Evolutionary conservation across 148 eudicot species (phyloP), one percentile per base, ranked within the genome.

Genomic region (Talinum fruticosum): DNA sequence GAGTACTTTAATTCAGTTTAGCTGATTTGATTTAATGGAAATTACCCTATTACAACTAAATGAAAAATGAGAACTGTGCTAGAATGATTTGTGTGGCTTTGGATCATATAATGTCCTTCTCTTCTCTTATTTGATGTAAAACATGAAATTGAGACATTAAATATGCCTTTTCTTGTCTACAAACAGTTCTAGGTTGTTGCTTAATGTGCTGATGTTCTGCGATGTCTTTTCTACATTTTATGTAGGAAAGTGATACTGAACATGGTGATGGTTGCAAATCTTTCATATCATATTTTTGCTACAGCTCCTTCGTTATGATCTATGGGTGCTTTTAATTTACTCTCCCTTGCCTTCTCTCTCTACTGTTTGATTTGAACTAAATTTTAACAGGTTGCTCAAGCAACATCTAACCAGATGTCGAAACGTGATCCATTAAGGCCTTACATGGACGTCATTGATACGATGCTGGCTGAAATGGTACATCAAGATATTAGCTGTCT

Each of bases 341-440:
- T 57, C 28, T 57, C 64, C 64, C 15, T 28, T 62, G 33, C 33
- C 78, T 67, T 68, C 19, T 21, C 38, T 45, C 14, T 14, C 45
- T 74, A 35, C 34, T 13, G 66, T 61, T 24, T 68, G n/a, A 6
- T n/a, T 49, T 77, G 29, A 69, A 30, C 53, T n/a, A n/a, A 61
- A 32, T 57, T 65, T 36, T 62, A 32, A 59, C 78, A 93, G 98
- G 94, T 93, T 76, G 97, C 98, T 75, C 94, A 94, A 84, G 98
- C 94, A 76, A 94, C 98, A 68, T 94, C 98, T 34, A 94, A 90
- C 78, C 98, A 92, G 80, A 92, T 94, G 90, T 87, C 98, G 44
- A 94, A 89, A 84, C 98, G 97, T 73, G 98, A 94, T 84, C 97
- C 95, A 24, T 79, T 94, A 72, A 89, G 93, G 82, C 90, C 88